Evolutionary conservation across 768 basidiomycete genomes (phyloP).

Genomic region (Mycena alexandri): DNA sequence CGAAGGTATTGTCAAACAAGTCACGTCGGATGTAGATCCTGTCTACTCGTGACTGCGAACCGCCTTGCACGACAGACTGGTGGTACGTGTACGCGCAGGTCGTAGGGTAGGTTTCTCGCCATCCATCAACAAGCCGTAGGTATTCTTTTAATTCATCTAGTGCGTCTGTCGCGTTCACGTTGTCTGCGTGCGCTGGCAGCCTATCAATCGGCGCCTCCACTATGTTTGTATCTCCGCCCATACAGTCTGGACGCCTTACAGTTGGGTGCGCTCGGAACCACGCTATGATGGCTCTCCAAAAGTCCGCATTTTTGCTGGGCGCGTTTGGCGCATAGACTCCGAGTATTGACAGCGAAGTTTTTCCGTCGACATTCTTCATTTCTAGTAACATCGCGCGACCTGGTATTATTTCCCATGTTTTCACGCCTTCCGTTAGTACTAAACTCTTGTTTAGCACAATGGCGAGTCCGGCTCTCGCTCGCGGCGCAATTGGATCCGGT

Average conservation of each 20-base stretch:
- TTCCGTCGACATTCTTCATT: slow-evolving; percentile 1
- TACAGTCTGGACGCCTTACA: not conserved
- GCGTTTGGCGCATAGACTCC: slow-evolving; percentile 53
- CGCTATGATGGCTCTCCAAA: slow-evolving; percentile 42
- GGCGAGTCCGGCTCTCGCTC: slow-evolving; percentile 27
- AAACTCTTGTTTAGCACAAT: slow-evolving; percentile 39
- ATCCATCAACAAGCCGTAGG: not conserved
- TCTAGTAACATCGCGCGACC: slow-evolving; percentile 28
- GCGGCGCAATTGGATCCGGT: not conserved
- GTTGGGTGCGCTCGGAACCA: too few relatives aligned
- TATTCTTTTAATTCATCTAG: not conserved
- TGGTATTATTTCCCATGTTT: slow-evolving; percentile 25
- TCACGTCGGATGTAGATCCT: not conserved
- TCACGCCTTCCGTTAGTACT: slow-evolving; percentile 1
- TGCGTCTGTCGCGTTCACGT: not conserved
- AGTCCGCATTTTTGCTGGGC: slow-evolving; percentile 40
- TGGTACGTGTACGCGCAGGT: not conserved
- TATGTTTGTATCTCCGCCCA: not conserved
- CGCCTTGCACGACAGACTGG: not conserved
- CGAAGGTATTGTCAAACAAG: not conserved
- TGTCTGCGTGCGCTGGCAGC: not conserved
- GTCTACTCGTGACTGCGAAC: slow-evolving; percentile 1
- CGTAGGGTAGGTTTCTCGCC: not conserved
- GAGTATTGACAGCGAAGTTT: slow-evolving; percentile 36
- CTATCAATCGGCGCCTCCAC: not conserved